Conservation (phyloP, 371 early-diverging fungal species). For the Circinella minor region DNA sequence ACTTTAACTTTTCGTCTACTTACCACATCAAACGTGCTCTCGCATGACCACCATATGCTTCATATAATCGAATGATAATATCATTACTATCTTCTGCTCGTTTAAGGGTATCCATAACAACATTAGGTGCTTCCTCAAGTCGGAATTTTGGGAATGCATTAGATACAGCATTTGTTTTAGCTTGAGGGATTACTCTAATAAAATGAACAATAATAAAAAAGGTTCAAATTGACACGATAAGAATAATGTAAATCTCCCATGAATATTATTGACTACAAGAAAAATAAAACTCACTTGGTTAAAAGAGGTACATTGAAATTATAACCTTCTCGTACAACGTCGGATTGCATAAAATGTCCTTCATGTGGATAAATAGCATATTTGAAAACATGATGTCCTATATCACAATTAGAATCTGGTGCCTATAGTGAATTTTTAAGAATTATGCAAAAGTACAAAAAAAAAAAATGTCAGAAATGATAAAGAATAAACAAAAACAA, state of each 20-base stretch:
- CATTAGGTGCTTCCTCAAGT: constrained; percentile 68
- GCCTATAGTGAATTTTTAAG: constrained; percentile 27
- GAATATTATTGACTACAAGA: too few species aligned
- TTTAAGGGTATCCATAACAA: constrained; percentile 89
- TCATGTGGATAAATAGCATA: constrained; percentile 92
- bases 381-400: constrained; percentile 78
- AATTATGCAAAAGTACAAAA: not conserved
- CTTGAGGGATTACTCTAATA: constrained; percentile 16
- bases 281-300: constrained; percentile 47
- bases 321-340: constrained; percentile 86
- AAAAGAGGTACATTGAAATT: constrained; percentile 87
- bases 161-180: constrained; percentile 9
- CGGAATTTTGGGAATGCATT: constrained; percentile 51
- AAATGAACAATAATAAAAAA: not conserved
- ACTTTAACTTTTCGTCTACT: constrained; percentile 1
- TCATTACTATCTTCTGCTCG: constrained; percentile 76
- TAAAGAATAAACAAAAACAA: too few species aligned
- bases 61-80: constrained; percentile 86
- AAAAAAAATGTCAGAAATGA: too few species aligned
- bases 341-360: constrained; percentile 76
- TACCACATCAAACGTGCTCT: constrained; percentile 65
- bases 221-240: not conserved
- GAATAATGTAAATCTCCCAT: not conserved
- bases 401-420: constrained; percentile 68
- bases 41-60: constrained; percentile 92